A percentile compares a stretch with the other conserved stretches of the same genome.
These are phyloP conservation scores for Suillus spraguei DNA, from an alignment of 768 basidiomycete species.

Conservation along the genomic window DNA sequence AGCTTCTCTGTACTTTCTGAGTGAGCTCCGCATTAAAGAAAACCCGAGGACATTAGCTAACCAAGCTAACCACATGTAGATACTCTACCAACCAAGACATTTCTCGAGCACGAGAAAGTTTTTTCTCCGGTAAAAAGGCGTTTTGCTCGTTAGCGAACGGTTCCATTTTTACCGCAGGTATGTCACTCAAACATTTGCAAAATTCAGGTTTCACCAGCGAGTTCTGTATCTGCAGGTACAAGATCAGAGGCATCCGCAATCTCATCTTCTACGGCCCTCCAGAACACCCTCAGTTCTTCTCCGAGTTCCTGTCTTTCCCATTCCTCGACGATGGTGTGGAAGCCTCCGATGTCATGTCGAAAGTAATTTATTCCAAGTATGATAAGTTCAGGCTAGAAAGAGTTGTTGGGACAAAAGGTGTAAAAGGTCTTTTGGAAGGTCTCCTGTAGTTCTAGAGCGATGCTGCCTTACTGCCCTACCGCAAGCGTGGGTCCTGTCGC, in stretches of 20 bases:
- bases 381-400: slow-evolving; percentile 89
- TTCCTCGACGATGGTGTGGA: slow-evolving; percentile 93
- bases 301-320: slow-evolving; percentile 86
- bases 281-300: slow-evolving; percentile 88
- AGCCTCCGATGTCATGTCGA: slow-evolving; percentile 77
- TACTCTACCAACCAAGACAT: slow-evolving; percentile 95
- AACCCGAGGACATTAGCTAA: neutral
- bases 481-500: neutral
- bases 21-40: slow-evolving; percentile 42
- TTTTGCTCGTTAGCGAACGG: slow-evolving; percentile 94
- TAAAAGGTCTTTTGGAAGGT: slow-evolving; percentile 18
- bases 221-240: slow-evolving; percentile 60
- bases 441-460: neutral
- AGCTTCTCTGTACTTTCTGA: slow-evolving; percentile 89
- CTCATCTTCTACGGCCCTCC: slow-evolving; percentile 93
- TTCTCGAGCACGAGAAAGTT: slow-evolving; percentile 87
- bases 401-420: slow-evolving; percentile 44
- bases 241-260: slow-evolving; percentile 90
- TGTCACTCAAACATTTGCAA: slow-evolving; percentile 17
- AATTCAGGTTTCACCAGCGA: neutral
- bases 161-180: slow-evolving; percentile 96
- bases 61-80: slow-evolving; percentile 39
- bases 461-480: neutral
- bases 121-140: slow-evolving; percentile 84
- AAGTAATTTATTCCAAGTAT: slow-evolving; percentile 84